Evolutionary conservation across 768 basidiomycete genomes (phyloP).

Genomic region (Ramaria rubella): DNA sequence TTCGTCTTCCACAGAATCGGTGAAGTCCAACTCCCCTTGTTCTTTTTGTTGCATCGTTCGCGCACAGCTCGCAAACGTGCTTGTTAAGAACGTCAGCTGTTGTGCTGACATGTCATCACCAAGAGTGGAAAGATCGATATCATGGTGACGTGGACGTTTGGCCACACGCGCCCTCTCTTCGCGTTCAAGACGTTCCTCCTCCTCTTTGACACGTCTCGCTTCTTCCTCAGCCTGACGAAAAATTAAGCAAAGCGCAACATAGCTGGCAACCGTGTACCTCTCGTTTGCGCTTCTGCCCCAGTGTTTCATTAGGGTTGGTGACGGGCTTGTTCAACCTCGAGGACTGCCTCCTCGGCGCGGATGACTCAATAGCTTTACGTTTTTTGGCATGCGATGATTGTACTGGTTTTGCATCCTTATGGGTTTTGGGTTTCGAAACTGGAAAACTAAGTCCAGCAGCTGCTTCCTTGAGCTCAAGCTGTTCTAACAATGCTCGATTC

Average conservation of each 20-base stretch:
- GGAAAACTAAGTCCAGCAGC: slow-evolving; percentile 40
- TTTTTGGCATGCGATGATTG: slow-evolving; percentile 52
- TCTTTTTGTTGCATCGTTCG: slow-evolving; percentile 37
- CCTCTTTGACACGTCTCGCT: slow-evolving; percentile 43
- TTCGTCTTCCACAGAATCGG: slow-evolving; percentile 34
- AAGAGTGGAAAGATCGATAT: slow-evolving; percentile 54
- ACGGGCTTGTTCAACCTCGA: slow-evolving; percentile 48
- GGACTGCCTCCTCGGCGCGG: slow-evolving; percentile 57
- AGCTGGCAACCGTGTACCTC: slow-evolving; percentile 35
- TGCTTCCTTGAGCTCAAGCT: slow-evolving; percentile 60
- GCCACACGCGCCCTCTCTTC: slow-evolving; percentile 59
- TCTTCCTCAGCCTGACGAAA: slow-evolving; percentile 42
- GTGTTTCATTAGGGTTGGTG: slow-evolving; percentile 57
- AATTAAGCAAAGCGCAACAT: neutral
- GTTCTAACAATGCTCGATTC: slow-evolving; percentile 66
- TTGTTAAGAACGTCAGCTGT: slow-evolving; percentile 42
- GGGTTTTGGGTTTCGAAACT: slow-evolving; percentile 31
- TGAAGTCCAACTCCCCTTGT: slow-evolving; percentile 47
- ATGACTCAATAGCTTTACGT: slow-evolving; percentile 35
- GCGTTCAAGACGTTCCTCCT: slow-evolving; percentile 52
- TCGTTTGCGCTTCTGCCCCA: slow-evolving; percentile 56
- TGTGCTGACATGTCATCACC: slow-evolving; percentile 42
- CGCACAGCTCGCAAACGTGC: slow-evolving; percentile 34
- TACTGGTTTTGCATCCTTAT: slow-evolving; percentile 51
- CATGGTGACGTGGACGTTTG: slow-evolving; percentile 61